phyloP scores from a whole-genome alignment of 768 basidiomycete genomes.

The Kwoniella newhampshirensis region DNA sequence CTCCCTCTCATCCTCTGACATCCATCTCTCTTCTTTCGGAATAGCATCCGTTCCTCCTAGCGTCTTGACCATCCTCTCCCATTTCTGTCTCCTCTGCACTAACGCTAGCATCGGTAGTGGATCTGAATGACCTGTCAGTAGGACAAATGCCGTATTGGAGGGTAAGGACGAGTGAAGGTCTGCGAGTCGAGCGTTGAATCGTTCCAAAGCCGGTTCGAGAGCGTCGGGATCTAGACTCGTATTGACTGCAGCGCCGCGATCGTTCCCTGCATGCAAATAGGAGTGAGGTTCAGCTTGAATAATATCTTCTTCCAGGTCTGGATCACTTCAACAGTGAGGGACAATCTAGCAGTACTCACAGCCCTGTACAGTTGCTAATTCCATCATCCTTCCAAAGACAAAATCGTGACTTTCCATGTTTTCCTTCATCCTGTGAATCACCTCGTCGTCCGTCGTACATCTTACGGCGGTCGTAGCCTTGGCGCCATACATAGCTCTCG shows the following conservation, averaged over 20 bases:
- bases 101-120: conserved; percentile 76
- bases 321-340: too few species aligned
- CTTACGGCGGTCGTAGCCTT: conserved; percentile 75
- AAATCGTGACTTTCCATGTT: conserved; percentile 70
- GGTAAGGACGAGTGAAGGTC: conserved; percentile 70
- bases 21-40: conserved; percentile 67
- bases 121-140: conserved; percentile 87
- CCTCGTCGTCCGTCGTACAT: conserved; percentile 73
- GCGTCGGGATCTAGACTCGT: conserved; percentile 3
- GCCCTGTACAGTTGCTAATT: conserved; percentile 72
- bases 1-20: conserved; percentile 68
- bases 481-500: conserved; percentile 75
- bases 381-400: conserved; percentile 78
- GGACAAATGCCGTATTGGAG: conserved; percentile 72
- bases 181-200: conserved; percentile 65
- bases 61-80: conserved; percentile 61
- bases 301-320: too few species aligned
- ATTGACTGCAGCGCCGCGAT: conserved; percentile 12
- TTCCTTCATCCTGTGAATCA: conserved; percentile 64
- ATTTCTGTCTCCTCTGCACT: conserved; percentile 67
- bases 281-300: too few species aligned
- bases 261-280: too few species aligned
- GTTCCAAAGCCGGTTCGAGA: conserved; percentile 53
- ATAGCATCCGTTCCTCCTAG: conserved; percentile 58
- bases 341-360: conserved; percentile 63